Evolutionary conservation across 805 yeast species (phyloP), one percentile per base, ranked within the genome.

Genomic region (Candida mattraensis): DNA sequence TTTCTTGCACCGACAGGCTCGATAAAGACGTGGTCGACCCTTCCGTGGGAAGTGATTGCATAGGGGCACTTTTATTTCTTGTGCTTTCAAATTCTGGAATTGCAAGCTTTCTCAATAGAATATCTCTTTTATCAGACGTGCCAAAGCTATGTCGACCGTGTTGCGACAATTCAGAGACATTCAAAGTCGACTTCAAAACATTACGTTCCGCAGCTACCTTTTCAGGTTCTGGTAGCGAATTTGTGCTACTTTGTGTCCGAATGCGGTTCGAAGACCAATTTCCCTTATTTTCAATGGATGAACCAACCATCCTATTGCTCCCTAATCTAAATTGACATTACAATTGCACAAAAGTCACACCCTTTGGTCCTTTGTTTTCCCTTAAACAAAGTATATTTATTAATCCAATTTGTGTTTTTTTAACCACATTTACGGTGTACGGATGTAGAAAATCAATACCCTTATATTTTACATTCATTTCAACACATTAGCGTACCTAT

Each of bases 401-500:
- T n/a, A n/a, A n/a, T n/a, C n/a, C n/a, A n/a, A n/a, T n/a, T n/a
- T 5, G 4, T 21, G 15, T 9, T 6, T 16, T 6, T 7, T 18
- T 28, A 28, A n/a, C 9, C 5, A 13, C 18, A 12, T 21, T 21
- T 9, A 8, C 11, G 11, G 16, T 26, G 17, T 26, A 14, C 7
- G 7, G 29, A 10, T 16, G 29, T 26, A 26, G 10, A 16, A 5
- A 12, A 10, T 26, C 10, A 11, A 14, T 26, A 26, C 5, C 11
- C 18, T 13, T 16, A 6, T 7, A 16, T 7, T 8, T 18, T 3
- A n/a, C n/a, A n/a, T 17, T 47, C 56, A 68, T 14, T 72, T 76
- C n/a, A 76, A 50, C 18, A 70, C 63, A 41, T 70, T 70, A 22
- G 76, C 68, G 45, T 76, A 76, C 39, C 70, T 69, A 15, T 42